Evolutionary conservation across 2,329 filamentous ascomycete genomes (phyloP), one percentile per base, ranked within the genome.

Genomic region (Venturia oleaginea): DNA sequence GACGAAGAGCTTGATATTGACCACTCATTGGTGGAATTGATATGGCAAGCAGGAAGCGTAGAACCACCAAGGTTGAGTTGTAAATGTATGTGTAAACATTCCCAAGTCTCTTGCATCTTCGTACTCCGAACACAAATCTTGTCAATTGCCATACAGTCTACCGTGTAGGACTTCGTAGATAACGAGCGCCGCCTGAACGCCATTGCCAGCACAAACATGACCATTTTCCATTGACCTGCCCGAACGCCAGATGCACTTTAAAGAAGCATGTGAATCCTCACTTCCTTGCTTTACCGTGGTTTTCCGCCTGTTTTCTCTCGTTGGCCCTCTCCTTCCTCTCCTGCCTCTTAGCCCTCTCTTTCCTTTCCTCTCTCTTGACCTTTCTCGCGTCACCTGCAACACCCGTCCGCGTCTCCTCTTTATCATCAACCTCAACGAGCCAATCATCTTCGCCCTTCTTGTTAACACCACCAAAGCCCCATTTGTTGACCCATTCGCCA

Each of bases 401-500:
- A 67, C 77, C 78, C 46, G 79, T 82, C 77, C 90, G 87, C 73
- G 85, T 86, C 75, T 88, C 85, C 69, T 78, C 78, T 74, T 81
- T 80, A 68, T 88, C 85, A 73, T 96, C 89, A 63, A 99, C 87
- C 84, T 97, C 94, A 66, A 97, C 91, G 70, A 97, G 80, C 90
- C 92, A 96, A 72, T 96, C 87, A 68, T 86, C 82, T 76, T 95
- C 88, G 24, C 85, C 88, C 67, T 87, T 86, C 81, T 94, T 93
- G 76, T 94, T 94, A 75, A 90, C 87, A 67, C 89, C 92, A 79
- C 93, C 89, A 80, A 94, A 96, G 0, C 94, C 94, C 91, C 93
- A 99, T 77, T 92, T 92, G 67, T 90, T 88, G 73, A 91, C 89
- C 91, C 92, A 97, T 75, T 94, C 90, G 68, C 90, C 89, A 38